These are phyloP conservation scores for Lathyrus sativus DNA, from an alignment of 306 rosid genomes.

Conservation along the genomic window DNA sequence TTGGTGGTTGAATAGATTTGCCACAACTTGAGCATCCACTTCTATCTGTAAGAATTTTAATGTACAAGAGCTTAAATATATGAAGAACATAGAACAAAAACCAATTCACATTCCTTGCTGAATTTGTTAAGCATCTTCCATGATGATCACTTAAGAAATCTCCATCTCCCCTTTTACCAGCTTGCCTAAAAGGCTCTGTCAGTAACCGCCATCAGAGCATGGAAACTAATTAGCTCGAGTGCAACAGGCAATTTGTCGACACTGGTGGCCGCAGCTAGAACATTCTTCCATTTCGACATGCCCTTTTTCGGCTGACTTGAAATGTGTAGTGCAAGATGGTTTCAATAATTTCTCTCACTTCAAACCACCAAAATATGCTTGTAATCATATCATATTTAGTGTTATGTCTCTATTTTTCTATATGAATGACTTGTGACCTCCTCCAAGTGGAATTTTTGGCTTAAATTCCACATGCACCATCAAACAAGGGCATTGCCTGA, in stretches of 20 bases:
- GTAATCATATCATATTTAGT: neutral
- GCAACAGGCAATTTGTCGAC: neutral
- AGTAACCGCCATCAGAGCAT: neutral
- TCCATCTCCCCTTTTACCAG: neutral
- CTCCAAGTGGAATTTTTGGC: slow-evolving; percentile 83
- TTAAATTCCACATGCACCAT: slow-evolving; percentile 59
- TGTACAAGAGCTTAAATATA: slow-evolving; percentile 1
- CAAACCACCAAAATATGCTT: slow-evolving; percentile 29
- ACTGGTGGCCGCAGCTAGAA: slow-evolving; percentile 14
- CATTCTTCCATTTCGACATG: slow-evolving; percentile 19
- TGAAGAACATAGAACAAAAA: slow-evolving; percentile 9
- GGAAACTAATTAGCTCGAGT: neutral
- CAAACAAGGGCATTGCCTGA: slow-evolving; percentile 69
- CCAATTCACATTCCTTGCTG: neutral
- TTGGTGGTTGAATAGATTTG: neutral
- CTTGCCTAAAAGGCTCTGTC: neutral
- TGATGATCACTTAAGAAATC: slow-evolving; percentile 16
- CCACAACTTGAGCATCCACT: slow-evolving; percentile 2
- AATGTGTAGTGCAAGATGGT: slow-evolving; percentile 14
- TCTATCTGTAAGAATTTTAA: neutral
- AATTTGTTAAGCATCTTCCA: slow-evolving; percentile 1
- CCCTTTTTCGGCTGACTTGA: slow-evolving; percentile 28
- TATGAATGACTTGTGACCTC: slow-evolving; percentile 77
- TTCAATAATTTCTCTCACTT: slow-evolving; percentile 24
- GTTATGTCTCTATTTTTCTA: slow-evolving; percentile 32